These are phyloP conservation scores for Calendula officinalis DNA, from an alignment of 129 eudicot species.

Conservation along the genomic window DNA sequence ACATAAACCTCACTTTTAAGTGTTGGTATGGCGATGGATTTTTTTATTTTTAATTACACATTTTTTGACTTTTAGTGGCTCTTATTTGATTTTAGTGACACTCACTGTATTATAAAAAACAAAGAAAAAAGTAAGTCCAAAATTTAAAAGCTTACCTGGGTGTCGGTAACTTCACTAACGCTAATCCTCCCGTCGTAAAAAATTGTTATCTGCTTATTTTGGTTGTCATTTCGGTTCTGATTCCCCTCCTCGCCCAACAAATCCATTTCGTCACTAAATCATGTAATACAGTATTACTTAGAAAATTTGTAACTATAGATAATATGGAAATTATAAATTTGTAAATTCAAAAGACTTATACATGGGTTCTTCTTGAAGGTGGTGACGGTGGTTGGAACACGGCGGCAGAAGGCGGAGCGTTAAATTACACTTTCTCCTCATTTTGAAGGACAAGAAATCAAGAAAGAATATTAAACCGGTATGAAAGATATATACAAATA, in stretches of 20 bases:
- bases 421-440: constrained; percentile 48
- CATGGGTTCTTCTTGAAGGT: neutral
- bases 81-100: no score
- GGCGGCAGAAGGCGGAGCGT: constrained; percentile 54
- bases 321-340: neutral
- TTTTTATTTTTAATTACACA: no score
- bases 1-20: no score
- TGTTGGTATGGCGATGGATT: no score
- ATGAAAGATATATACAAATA: neutral
- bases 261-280: neutral
- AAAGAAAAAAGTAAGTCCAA: neutral
- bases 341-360: neutral
- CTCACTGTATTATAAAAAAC: no score
- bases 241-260: neutral
- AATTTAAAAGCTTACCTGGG: constrained; percentile 35
- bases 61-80: no score
- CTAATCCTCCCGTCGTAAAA: constrained; percentile 42
- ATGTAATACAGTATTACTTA: neutral
- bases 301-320: neutral
- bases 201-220: constrained; percentile 39
- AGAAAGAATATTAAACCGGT: neutral
- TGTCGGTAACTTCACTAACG: constrained; percentile 42
- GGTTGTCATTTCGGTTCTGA: neutral
- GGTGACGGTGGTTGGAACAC: constrained; percentile 3
- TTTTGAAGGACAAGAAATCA: neutral